Conservation (phyloP, 352 stramenopile genomes). For the Phytophthora sp. region DNA sequence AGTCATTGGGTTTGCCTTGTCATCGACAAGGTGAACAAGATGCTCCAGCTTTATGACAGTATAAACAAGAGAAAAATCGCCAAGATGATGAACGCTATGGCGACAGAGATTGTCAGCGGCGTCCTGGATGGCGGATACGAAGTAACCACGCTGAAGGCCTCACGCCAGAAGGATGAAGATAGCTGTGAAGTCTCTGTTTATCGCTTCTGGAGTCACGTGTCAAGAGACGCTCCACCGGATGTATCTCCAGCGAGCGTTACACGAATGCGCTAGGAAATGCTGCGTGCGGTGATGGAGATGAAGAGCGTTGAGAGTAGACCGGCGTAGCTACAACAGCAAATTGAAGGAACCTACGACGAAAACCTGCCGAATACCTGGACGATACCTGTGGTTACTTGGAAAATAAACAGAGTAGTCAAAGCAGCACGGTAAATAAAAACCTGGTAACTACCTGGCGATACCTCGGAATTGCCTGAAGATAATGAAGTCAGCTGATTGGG, state of each 20-base stretch:
- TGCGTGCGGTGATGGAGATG: not conserved
- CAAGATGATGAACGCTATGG: not conserved
- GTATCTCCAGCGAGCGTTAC: not conserved
- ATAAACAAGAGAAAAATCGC: slow-evolving; percentile 2
- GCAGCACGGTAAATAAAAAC: too few species aligned
- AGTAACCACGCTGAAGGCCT: not conserved
- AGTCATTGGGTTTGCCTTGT: not conserved
- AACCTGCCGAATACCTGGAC: too few species aligned
- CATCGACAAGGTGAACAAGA: not conserved
- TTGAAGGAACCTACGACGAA: too few species aligned
- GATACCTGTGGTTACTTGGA: too few species aligned
- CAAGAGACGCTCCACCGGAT: not conserved
- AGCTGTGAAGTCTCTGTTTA: not conserved
- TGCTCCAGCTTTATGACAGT: not conserved
- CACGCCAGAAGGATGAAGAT: not conserved
- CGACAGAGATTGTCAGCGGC: not conserved
- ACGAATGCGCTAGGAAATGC: not conserved
- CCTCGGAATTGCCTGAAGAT: too few species aligned
- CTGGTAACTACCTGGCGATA: too few species aligned
- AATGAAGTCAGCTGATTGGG: too few species aligned
- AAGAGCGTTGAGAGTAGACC: too few species aligned
- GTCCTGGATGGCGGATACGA: not conserved
- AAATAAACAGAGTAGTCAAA: too few species aligned
- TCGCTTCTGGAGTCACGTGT: not conserved
- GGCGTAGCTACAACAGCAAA: too few species aligned